Conservation (phyloP, 148 eudicot species). For the Amaranthus cruentus region DNA sequence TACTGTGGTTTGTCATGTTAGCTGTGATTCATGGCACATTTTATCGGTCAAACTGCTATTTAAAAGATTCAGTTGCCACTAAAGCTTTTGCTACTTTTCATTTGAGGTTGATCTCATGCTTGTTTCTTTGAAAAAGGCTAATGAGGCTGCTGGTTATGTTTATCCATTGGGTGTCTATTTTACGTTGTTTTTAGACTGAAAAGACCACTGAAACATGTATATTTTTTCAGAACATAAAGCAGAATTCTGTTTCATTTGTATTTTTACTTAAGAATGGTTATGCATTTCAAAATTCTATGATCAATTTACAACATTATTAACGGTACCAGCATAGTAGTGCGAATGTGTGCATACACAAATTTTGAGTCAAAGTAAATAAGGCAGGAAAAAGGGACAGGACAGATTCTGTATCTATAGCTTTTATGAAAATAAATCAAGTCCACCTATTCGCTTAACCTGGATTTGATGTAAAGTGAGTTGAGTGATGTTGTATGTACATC, state of each 20-base stretch:
- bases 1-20: not conserved
- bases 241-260: not conserved
- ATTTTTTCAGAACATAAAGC: not conserved
- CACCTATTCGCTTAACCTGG: too few species aligned
- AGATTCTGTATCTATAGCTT: too few species aligned
- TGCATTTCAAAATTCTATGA: too few species aligned
- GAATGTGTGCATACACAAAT: too few species aligned
- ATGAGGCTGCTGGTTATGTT: conserved; percentile 16
- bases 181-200: not conserved
- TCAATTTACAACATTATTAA: too few species aligned
- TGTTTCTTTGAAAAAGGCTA: conserved; percentile 18
- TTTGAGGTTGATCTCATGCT: conserved; percentile 30
- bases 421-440: too few species aligned
- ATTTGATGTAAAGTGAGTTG: too few species aligned
- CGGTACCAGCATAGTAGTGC: too few species aligned
- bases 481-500: too few species aligned
- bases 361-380: too few species aligned
- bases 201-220: not conserved
- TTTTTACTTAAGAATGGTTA: too few species aligned
- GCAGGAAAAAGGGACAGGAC: too few species aligned
- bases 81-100: conserved; percentile 18
- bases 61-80: not conserved
- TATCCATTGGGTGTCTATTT: not conserved
- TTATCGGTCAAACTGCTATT: not conserved
- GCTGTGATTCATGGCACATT: not conserved